Conservation (phyloP, 371 early-diverging fungal genomes). For the Mucor irregularis region DNA sequence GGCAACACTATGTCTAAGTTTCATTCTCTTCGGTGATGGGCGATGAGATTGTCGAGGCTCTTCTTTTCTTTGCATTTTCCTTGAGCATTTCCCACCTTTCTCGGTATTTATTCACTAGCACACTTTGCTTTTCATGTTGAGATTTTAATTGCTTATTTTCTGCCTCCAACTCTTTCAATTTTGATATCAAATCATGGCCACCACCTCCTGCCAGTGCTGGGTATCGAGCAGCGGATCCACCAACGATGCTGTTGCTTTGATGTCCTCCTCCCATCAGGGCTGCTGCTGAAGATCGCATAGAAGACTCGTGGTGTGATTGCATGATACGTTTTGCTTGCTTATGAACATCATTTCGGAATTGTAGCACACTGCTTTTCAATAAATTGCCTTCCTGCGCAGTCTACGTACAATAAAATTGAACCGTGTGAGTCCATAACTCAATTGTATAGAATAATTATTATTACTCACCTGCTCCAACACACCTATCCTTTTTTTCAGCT, state of each 20-base stretch:
- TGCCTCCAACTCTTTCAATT: slow-evolving; percentile 59
- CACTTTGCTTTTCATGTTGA: slow-evolving; percentile 57
- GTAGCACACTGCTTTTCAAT: slow-evolving; percentile 76
- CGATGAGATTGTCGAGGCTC: slow-evolving; percentile 13
- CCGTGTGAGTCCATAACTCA: too few species aligned
- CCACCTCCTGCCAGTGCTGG: not conserved
- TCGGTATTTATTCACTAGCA: slow-evolving; percentile 71
- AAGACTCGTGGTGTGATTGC: slow-evolving; percentile 43
- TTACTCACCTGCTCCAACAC: slow-evolving; percentile 65
- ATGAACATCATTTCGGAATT: slow-evolving; percentile 78
- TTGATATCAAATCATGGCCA: slow-evolving; percentile 20
- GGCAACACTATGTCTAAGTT: not conserved
- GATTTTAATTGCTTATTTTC: slow-evolving; percentile 52
- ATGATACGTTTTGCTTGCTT: slow-evolving; percentile 62
- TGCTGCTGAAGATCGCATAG: slow-evolving; percentile 19
- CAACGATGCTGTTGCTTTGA: not conserved
- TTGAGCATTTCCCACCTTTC: slow-evolving; percentile 90
- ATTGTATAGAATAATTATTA: too few species aligned
- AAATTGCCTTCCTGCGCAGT: slow-evolving; percentile 77
- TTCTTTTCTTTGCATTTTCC: slow-evolving; percentile 77
- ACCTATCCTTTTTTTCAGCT: slow-evolving; percentile 61
- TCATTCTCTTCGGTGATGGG: not conserved
- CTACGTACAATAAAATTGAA: too few species aligned
- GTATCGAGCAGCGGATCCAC: slow-evolving; percentile 1
- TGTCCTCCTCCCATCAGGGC: not conserved